phyloP scores from a whole-genome alignment of 2,329 filamentous ascomycete genomes.

The Colletotrichum sp. region DNA sequence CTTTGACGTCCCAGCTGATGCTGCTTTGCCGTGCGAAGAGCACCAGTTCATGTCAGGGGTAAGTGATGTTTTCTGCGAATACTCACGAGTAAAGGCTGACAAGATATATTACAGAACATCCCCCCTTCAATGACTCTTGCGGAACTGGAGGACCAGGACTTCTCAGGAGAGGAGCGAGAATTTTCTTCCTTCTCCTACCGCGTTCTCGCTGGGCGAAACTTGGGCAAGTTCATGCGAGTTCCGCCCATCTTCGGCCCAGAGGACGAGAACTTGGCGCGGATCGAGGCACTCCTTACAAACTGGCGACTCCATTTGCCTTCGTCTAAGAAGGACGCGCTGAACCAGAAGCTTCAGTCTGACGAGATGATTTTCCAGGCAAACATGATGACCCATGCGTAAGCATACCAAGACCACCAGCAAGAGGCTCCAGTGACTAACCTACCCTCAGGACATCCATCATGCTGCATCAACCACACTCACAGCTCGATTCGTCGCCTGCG shows the following conservation, averaged over 20 bases:
- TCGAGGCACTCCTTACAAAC: slow-evolving; percentile 65
- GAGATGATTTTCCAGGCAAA: slow-evolving; percentile 92
- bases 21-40: slow-evolving; percentile 83
- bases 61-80: slow-evolving; percentile 32
- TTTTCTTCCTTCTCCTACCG: slow-evolving; percentile 90
- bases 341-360: slow-evolving; percentile 74
- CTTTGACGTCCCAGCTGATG: slow-evolving; percentile 70
- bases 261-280: slow-evolving; percentile 55
- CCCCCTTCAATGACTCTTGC: slow-evolving; percentile 67
- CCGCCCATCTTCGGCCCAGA: slow-evolving; percentile 56
- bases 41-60: slow-evolving; percentile 68
- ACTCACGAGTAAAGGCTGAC: background rate
- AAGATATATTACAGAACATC: slow-evolving; percentile 50
- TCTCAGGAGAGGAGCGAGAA: slow-evolving; percentile 69
- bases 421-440: background rate
- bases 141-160: slow-evolving; percentile 79
- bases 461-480: slow-evolving; percentile 80
- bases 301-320: slow-evolving; percentile 82
- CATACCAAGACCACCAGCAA: background rate
- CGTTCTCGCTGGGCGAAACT: slow-evolving; percentile 79
- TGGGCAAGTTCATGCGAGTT: slow-evolving; percentile 75
- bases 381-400: slow-evolving; percentile 72
- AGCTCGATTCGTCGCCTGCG: slow-evolving; percentile 68
- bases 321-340: slow-evolving; percentile 72
- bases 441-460: slow-evolving; percentile 67